These are phyloP conservation scores for Suhomyces prunicola DNA, from an alignment of 805 yeast species.

Conservation along the genomic window DNA sequence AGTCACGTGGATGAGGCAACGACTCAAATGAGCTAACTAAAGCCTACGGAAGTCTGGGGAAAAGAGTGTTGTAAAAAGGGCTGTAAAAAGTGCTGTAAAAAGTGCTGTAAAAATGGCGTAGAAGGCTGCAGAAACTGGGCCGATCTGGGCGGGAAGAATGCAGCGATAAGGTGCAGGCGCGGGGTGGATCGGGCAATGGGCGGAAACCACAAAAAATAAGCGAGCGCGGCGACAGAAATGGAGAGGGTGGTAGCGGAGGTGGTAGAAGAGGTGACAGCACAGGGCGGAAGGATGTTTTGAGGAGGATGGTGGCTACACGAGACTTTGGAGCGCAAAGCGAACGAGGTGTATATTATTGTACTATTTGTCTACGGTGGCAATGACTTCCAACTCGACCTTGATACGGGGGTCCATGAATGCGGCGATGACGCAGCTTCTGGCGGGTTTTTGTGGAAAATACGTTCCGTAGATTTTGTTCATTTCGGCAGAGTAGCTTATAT, in stretches of 20 bases:
- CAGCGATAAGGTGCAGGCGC: not conserved
- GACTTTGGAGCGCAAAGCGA: no score
- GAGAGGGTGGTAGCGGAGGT: not conserved
- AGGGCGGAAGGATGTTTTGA: not conserved
- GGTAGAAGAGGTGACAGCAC: not conserved
- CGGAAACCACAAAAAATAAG: not conserved
- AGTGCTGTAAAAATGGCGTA: not conserved
- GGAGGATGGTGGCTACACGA: no score
- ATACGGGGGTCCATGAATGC: conserved; percentile 49
- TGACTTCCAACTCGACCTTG: conserved; percentile 51
- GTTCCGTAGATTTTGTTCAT: conserved; percentile 47
- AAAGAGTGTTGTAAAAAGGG: not conserved
- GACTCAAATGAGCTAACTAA: not conserved
- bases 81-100: not conserved
- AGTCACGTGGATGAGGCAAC: not conserved
- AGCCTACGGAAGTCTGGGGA: not conserved
- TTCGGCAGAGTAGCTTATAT: conserved; percentile 38
- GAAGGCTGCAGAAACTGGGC: not conserved
- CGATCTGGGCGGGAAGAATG: not conserved
- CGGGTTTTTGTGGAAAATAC: conserved; percentile 48
- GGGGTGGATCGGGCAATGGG: not conserved
- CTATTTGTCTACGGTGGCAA: conserved; percentile 31
- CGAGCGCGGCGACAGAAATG: not conserved
- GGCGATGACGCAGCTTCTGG: conserved; percentile 52
- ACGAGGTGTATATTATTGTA: not conserved